Evolutionary conservation across 495 filamentous ascomycete species (phyloP).

Genomic region (Sabuloglossum arenarium): DNA sequence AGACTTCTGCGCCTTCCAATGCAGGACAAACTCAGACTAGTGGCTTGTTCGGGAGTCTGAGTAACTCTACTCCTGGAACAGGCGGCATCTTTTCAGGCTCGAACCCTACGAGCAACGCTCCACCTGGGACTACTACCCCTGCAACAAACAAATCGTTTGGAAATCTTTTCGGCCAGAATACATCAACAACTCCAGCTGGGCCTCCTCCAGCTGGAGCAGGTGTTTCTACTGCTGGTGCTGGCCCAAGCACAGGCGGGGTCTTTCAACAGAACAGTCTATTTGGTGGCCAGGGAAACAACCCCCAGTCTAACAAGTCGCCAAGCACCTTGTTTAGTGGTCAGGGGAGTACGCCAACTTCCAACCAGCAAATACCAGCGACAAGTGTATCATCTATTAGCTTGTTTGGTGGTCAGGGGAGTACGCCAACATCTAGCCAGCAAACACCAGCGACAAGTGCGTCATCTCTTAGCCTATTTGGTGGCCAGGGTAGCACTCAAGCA

Average conservation of each 20-base stretch:
- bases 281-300: conserved; percentile 10
- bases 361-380: background rate
- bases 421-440: background rate
- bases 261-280: conserved; percentile 2
- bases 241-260: background rate
- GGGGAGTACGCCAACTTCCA: background rate
- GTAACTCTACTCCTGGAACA: background rate
- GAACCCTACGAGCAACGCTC: background rate
- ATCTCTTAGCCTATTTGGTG: background rate
- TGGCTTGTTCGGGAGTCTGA: background rate
- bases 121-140: conserved; percentile 9
- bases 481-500: background rate
- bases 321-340: background rate
- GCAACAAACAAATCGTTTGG: conserved; percentile 17
- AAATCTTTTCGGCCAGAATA: conserved; percentile 21
- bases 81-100: background rate
- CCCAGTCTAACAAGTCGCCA: background rate
- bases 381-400: background rate
- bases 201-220: conserved; percentile 28
- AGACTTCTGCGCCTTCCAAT: background rate
- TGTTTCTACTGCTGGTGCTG: background rate
- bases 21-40: background rate
- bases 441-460: background rate
- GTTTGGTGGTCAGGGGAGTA: background rate
- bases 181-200: conserved; percentile 43